Base-by-base conservation (phyloP, 1,139 yeast species). In the Petasospora fabianii region DNA sequence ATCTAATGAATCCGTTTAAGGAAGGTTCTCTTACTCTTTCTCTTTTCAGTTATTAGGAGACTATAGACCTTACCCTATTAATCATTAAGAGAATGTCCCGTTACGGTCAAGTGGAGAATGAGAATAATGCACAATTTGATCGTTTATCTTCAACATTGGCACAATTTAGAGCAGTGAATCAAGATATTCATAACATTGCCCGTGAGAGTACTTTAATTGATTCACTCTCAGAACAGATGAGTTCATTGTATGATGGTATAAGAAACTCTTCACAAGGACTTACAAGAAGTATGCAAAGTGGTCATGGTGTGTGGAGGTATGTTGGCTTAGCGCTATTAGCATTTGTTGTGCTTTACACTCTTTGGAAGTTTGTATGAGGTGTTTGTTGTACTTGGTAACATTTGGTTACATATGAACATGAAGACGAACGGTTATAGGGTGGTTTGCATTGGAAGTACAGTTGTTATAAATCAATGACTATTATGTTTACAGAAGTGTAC, bases 181-280 rank as follows among this genome's bases (percentile, higher is more conserved):
- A 71, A 46, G 87, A 82, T 42, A 78, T 81, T 33, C 77, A 80
- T 49, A 62, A 65, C 35, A 81, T 78, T 46, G 83, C 87, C 3
- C 64, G 74, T 33, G 85, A 81, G 50, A 66, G 66, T 39, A 66
- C 75, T 3, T 59, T 79, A 24, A 66, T 88, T 39, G 83, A 80
- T 51, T 63, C 69, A 17, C 59, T 83, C 31, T 70, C 73, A 39
- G 77, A 77, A 45, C 73, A 84, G 34, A 77, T 90, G 61, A 72
- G 79, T 44, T 66, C 71, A 29, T 62, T 87, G 53, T 68, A 77
- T 62, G 69, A 68, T 15, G 77, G 75, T 53, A 75, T 90, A 13
- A 77, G 75, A 48, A 65, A 79, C 44, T 77, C 95, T 0, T 79
- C 95, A 22, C 66, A 75, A 3, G 78, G 84, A 37, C 71, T 90